A percentile compares a stretch with the other conserved stretches of the same genome.
These are phyloP conservation scores for Gastrolobium bilobum DNA, from an alignment of 306 rosid genomes.

Conservation along the genomic window DNA sequence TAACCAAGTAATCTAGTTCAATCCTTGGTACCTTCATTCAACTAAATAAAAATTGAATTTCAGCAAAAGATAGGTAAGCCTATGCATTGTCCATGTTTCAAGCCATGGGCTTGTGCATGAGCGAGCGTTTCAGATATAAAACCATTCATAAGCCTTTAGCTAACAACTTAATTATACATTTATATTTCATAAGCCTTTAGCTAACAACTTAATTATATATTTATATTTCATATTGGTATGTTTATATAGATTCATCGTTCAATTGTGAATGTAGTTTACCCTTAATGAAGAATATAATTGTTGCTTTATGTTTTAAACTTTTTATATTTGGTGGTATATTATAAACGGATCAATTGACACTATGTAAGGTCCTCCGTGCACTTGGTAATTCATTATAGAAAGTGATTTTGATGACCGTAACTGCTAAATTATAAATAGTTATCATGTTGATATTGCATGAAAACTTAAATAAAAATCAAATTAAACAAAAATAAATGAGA, in stretches of 20 bases:
- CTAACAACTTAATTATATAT: conserved; percentile 7
- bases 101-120: background rate
- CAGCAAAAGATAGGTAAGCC: background rate
- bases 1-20: background rate
- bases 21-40: background rate
- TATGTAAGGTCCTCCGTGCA: background rate
- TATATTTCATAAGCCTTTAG: background rate
- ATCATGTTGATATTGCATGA: background rate
- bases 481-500: background rate
- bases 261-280: background rate
- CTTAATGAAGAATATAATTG: background rate
- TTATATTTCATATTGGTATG: conserved; percentile 5
- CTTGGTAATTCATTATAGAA: background rate
- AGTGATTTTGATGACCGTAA: background rate
- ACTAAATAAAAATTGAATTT: background rate
- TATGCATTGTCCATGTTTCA: background rate
- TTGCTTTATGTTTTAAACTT: background rate
- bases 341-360: background rate
- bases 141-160: background rate
- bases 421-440: background rate
- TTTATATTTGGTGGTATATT: background rate
- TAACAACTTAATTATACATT: conserved; percentile 6
- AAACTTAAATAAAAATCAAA: background rate
- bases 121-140: background rate
- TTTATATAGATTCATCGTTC: conserved; percentile 7